phyloP scores from a whole-genome alignment of 163 green algal species.

The Chlorella variabilis region DNA sequence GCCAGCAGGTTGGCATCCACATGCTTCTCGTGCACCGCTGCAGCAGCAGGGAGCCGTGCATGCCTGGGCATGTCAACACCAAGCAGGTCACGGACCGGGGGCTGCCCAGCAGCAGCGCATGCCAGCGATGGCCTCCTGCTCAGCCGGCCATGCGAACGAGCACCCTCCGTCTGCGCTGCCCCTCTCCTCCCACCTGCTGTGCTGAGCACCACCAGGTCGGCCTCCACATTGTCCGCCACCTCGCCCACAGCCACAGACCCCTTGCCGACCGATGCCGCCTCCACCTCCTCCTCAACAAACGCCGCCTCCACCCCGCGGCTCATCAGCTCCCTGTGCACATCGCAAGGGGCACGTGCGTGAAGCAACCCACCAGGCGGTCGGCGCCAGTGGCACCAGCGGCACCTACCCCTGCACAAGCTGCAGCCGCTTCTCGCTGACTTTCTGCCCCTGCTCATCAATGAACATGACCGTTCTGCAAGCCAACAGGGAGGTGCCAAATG shows the following conservation, averaged over 20 bases:
- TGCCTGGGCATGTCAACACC: not conserved
- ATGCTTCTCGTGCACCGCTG: constrained; percentile 61
- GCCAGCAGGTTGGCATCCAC: constrained; percentile 77
- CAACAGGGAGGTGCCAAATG: not conserved
- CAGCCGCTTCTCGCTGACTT: constrained; percentile 34
- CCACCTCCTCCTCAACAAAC: constrained; percentile 47
- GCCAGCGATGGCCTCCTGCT: too few relatives aligned
- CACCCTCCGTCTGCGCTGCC: too few relatives aligned
- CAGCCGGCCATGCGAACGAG: too few relatives aligned
- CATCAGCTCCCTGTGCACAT: constrained; percentile 35
- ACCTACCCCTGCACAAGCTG: constrained; percentile 38
- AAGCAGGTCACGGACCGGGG: not conserved
- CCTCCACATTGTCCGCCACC: constrained; percentile 58
- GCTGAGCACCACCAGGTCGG: constrained; percentile 70
- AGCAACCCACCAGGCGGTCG: too few relatives aligned
- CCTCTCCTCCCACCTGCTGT: constrained; percentile 29
- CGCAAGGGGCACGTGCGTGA: not conserved
- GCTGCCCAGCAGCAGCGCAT: not conserved
- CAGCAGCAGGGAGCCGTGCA: not conserved
- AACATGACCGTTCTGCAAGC: constrained; percentile 43
- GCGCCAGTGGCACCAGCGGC: not conserved
- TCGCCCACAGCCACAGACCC: constrained; percentile 48
- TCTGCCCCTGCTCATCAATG: constrained; percentile 45
- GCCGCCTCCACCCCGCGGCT: constrained; percentile 1
- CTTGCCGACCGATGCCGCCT: constrained; percentile 36